Percentiles rank a stretch among this genome's conserved stretches.
Conservation (phyloP, 176 grass and related monocot genomes). For the Oryza glumipatula region DNA sequence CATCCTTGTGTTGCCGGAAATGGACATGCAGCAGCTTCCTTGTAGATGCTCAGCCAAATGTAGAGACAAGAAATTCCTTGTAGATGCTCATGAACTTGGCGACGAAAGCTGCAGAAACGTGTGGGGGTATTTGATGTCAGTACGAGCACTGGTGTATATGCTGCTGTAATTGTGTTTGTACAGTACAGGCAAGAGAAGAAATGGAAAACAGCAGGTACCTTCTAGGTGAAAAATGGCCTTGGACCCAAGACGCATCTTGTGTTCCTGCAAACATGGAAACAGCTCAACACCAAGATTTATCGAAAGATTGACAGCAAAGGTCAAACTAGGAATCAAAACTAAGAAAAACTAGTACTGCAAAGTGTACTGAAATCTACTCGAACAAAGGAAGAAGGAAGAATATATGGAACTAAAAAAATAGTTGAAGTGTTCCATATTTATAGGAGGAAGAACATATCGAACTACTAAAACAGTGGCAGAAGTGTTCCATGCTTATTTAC, state of each 20-base stretch:
- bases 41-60: constrained; percentile 70
- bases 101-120: constrained; percentile 73
- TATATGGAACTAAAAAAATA: neutral
- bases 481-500: constrained; percentile 32
- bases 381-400: neutral
- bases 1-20: neutral
- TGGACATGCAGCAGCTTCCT: neutral
- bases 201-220: constrained; percentile 46
- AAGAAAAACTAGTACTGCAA: neutral
- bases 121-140: neutral
- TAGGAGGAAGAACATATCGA: neutral
- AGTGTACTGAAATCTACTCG: neutral
- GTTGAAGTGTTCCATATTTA: neutral
- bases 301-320: neutral
- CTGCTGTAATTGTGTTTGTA: neutral
- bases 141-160: neutral
- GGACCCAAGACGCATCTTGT: constrained; percentile 93
- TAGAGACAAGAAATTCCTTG: constrained; percentile 84
- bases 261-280: constrained; percentile 59
- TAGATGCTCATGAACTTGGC: constrained; percentile 99
- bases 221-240: constrained; percentile 97
- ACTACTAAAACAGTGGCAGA: neutral
- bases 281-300: neutral
- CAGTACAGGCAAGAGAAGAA: neutral
- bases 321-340: neutral